phyloP scores from a whole-genome alignment of 768 basidiomycete genomes.

The Butyriboletus loyo region DNA sequence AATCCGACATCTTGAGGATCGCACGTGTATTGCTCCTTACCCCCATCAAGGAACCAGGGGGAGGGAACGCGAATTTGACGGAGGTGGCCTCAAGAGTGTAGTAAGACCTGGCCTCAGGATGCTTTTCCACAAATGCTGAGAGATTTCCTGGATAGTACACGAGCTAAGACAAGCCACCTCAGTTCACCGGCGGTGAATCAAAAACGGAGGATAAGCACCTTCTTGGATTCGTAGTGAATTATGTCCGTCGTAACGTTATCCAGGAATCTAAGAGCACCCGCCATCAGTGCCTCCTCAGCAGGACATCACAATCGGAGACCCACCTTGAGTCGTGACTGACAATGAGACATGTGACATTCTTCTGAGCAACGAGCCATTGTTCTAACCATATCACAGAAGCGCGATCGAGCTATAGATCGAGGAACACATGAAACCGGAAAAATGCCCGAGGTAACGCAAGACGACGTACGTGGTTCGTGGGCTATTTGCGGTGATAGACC shows the following conservation, averaged over 20 bases:
- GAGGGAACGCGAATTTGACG: constrained; percentile 93
- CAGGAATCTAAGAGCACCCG: constrained; percentile 63
- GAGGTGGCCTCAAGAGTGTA: constrained; percentile 93
- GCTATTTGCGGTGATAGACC: constrained; percentile 45
- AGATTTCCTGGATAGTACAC: constrained; percentile 94
- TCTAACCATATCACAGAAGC: constrained; percentile 91
- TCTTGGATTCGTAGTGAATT: constrained; percentile 95
- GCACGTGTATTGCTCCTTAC: constrained; percentile 94
- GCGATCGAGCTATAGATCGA: constrained; percentile 60
- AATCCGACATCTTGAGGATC: constrained; percentile 87
- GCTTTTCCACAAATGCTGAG: constrained; percentile 81
- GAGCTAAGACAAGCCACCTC: constrained; percentile 47
- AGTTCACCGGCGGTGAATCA: constrained; percentile 15
- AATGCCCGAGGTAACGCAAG: constrained; percentile 14
- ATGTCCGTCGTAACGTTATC: constrained; percentile 96
- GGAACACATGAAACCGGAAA: constrained; percentile 14
- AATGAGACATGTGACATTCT: constrained; percentile 85
- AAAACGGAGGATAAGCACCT: constrained; percentile 41
- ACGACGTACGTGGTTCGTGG: constrained; percentile 81
- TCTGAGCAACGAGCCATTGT: constrained; percentile 78
- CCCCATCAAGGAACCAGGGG: constrained; percentile 95
- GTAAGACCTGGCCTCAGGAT: constrained; percentile 94
- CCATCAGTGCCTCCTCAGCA: constrained; percentile 6
- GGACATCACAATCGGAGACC: constrained; percentile 26
- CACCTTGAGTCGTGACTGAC: constrained; percentile 96